These are phyloP conservation scores for Emergomyces orientalis DNA, from an alignment of 2,329 filamentous ascomycete species.

Conservation along the genomic window DNA sequence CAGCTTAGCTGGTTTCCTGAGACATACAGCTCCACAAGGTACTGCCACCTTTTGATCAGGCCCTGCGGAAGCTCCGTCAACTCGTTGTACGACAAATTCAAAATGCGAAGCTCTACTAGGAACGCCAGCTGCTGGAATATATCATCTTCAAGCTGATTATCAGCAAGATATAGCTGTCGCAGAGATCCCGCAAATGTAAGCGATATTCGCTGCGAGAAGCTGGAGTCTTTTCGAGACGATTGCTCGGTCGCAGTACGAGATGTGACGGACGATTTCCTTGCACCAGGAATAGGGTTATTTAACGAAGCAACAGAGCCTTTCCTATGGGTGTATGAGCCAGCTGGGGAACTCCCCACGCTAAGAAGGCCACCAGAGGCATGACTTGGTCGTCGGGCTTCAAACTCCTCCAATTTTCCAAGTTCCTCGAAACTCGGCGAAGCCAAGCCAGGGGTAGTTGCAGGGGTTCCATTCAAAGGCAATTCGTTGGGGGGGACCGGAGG, in stretches of 20 bases:
- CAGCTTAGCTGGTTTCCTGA: slow-evolving; percentile 92
- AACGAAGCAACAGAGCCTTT: slow-evolving; percentile 81
- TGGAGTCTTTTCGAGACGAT: slow-evolving; percentile 74
- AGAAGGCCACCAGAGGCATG: slow-evolving; percentile 69
- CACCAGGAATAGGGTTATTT: slow-evolving; percentile 64
- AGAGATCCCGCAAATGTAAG: slow-evolving; percentile 85
- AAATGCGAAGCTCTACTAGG: slow-evolving; percentile 70
- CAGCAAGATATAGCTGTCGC: slow-evolving; percentile 75
- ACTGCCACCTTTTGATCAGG: slow-evolving; percentile 79
- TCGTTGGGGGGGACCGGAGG: slow-evolving; percentile 51
- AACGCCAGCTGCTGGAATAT: slow-evolving; percentile 85
- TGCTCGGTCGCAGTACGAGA: slow-evolving; percentile 56
- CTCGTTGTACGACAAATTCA: slow-evolving; percentile 93
- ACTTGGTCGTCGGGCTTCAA: slow-evolving; percentile 64
- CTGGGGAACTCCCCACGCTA: slow-evolving; percentile 66
- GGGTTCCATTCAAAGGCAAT: slow-evolving; percentile 28
- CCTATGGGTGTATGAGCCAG: slow-evolving; percentile 43
- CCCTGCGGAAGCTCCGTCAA: slow-evolving; percentile 85
- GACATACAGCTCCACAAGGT: slow-evolving; percentile 83
- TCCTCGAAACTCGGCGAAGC: slow-evolving; percentile 71
- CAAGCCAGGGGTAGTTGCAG: slow-evolving; percentile 39
- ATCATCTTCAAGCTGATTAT: slow-evolving; percentile 89
- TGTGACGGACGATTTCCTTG: slow-evolving; percentile 75
- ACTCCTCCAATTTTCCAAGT: slow-evolving; percentile 55
- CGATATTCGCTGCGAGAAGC: slow-evolving; percentile 65